phyloP scores from a whole-genome alignment of 805 yeast species.

The Jamesozyma lodderae region DNA sequence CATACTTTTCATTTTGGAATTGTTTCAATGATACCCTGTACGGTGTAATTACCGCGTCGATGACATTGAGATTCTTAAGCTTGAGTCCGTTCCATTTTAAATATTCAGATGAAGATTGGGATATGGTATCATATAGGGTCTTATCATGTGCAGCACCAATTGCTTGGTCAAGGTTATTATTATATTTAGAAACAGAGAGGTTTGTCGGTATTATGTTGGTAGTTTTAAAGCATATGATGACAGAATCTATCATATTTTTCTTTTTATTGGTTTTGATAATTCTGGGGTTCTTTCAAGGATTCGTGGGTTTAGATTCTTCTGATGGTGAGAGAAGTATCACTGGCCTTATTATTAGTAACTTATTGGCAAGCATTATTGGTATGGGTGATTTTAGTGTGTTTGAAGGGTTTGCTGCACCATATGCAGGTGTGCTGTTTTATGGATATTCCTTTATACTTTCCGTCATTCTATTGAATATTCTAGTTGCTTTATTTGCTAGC shows the following conservation, averaged over 20 bases:
- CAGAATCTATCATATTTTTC: slow-evolving; percentile 76
- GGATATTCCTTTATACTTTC: slow-evolving; percentile 66
- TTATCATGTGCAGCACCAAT: slow-evolving; percentile 77
- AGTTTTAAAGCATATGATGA: slow-evolving; percentile 76
- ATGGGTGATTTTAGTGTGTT: slow-evolving; percentile 65
- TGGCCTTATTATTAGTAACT: slow-evolving; percentile 47
- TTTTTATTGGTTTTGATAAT: slow-evolving; percentile 61
- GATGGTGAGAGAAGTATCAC: slow-evolving; percentile 80
- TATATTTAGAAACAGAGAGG: slow-evolving; percentile 67
- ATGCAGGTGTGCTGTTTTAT: slow-evolving; percentile 72
- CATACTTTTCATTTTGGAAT: slow-evolving; percentile 69
- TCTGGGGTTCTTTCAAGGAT: slow-evolving; percentile 78
- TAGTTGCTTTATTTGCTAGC: slow-evolving; percentile 76
- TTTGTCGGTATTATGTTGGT: slow-evolving; percentile 88
- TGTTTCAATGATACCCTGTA: slow-evolving; percentile 69
- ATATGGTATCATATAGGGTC: slow-evolving; percentile 55
- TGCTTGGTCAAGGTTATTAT: slow-evolving; percentile 72
- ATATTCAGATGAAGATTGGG: slow-evolving; percentile 31
- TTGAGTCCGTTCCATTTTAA: slow-evolving; percentile 21
- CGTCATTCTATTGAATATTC: slow-evolving; percentile 69
- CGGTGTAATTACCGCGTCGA: slow-evolving; percentile 41
- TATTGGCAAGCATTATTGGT: slow-evolving; percentile 66
- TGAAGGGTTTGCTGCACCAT: slow-evolving; percentile 71
- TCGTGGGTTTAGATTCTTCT: slow-evolving; percentile 77
- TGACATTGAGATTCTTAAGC: slow-evolving; percentile 42